Evolutionary conservation across 306 rosid species (phyloP).

Genomic region (Clitoria ternatea): DNA sequence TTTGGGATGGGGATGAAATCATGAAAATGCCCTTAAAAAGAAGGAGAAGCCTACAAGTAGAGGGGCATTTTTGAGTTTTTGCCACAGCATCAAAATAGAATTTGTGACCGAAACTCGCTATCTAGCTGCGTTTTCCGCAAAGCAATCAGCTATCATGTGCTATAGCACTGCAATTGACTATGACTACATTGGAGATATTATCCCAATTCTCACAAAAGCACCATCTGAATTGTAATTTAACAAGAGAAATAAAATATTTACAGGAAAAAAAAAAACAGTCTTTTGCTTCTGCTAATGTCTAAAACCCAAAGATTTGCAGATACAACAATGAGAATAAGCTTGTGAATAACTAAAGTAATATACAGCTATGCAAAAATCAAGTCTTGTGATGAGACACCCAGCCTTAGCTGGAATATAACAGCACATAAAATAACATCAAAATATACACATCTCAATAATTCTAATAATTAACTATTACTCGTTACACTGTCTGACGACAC

Average conservation of each 20-base stretch:
- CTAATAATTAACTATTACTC: not conserved
- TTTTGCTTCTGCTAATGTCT: not conserved
- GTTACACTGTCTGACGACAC: not conserved
- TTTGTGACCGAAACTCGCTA: too few relatives aligned
- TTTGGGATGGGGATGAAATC: too few relatives aligned
- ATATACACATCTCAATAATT: not conserved
- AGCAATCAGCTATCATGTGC: too few relatives aligned
- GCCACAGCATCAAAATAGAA: too few relatives aligned
- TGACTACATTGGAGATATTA: too few relatives aligned
- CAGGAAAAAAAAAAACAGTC: not conserved
- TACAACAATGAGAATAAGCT: not conserved
- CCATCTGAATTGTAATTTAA: conserved; percentile 2
- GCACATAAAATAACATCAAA: conserved; percentile 1
- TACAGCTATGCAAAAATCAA: not conserved
- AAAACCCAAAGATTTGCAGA: not conserved
- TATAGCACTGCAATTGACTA: too few relatives aligned
- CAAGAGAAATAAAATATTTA: not conserved
- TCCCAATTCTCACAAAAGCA: conserved; percentile 17
- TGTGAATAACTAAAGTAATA: not conserved
- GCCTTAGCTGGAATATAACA: not conserved
- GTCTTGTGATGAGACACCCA: not conserved
- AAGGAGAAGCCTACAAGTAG: too few relatives aligned
- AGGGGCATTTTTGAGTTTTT: too few relatives aligned
- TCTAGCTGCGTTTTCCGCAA: too few relatives aligned
- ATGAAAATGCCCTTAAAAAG: too few relatives aligned